Base-by-base conservation (phyloP, 2,329 filamentous ascomycete species). In the Aspergillus sp. region DNA sequence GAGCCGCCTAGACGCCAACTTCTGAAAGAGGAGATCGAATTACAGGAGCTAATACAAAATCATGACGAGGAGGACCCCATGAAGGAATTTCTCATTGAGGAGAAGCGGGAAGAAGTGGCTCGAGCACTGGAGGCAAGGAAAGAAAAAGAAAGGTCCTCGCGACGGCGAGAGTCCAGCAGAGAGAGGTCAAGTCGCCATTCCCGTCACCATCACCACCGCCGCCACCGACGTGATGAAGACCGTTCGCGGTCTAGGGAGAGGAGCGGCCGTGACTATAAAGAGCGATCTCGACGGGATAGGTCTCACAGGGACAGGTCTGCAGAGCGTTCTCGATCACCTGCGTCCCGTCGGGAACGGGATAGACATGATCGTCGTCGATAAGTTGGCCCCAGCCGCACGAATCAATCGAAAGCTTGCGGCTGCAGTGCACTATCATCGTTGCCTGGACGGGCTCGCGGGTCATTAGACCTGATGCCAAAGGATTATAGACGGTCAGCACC, bases 31-130 rank as follows among this genome's bases (percentile, higher is more conserved):
- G 93, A 98, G 77, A 79, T 80, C 55, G 93, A 98, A 71, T 76
- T 98, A 50, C 85, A 86, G 51, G 82, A 86, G 45, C 73, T 98
- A 56, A 86, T 96, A 52, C 79, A 84, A 33, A 87, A 93, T 15
- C 89, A 96, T 63, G 95, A 98, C 64, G 93, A 97, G 22, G 93
- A 98, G 60, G 95, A 99, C 73, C 95, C 95, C 0, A 99, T 99
- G 95, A 97, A 96, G 76, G 86, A 86, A 39, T 97, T 90, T 67
- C 72, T 98, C 62, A 86, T 97, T 51, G 85, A 93, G 62, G 89
- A 96, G 76, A 97, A 98, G 82, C 92, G 90, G 75, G 91, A 91
- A 71, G 91, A 96, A 72, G 84, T 96, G 12, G 86, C 89, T 54
- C 83, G 84, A 58, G 93, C 91, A 3, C 75, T 89, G 65, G 80